phyloP scores from a whole-genome alignment of 78 protist species.

The Isochrysis galbana region DNA sequence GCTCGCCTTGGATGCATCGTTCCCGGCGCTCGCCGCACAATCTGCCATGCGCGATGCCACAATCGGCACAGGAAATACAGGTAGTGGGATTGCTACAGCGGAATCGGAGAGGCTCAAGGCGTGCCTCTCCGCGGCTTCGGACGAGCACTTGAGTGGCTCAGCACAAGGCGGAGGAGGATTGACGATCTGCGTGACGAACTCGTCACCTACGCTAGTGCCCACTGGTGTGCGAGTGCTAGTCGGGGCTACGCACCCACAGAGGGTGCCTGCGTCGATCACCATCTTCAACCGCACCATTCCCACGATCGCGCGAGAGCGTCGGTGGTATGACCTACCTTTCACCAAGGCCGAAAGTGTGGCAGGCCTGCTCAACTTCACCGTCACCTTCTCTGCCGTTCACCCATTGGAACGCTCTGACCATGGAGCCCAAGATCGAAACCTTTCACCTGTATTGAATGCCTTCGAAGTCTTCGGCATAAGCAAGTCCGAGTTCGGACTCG shows the following conservation, averaged over 20 bases:
- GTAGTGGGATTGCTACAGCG: too few relatives aligned
- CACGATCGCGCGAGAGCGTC: conserved; percentile 8
- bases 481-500: conserved; percentile 42
- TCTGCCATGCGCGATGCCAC: too few relatives aligned
- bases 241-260: conserved; percentile 50
- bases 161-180: neutral
- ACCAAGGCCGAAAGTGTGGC: conserved; percentile 55
- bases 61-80: neutral
- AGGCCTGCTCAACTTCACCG: conserved; percentile 38
- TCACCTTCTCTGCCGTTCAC: conserved; percentile 19
- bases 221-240: conserved; percentile 69
- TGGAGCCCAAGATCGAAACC: too few relatives aligned
- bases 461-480: conserved; percentile 65
- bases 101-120: neutral
- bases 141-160: neutral
- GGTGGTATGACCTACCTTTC: conserved; percentile 74
- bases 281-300: conserved; percentile 44
- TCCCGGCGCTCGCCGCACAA: neutral
- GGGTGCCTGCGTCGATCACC: conserved; percentile 50
- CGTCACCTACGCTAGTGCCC: conserved; percentile 35
- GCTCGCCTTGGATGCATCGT: conserved; percentile 48
- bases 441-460: conserved; percentile 67
- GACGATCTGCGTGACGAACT: conserved; percentile 27
- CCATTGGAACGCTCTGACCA: too few relatives aligned
- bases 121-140: neutral